Percentiles rank a stretch among this genome's conserved stretches.
Evolutionary conservation across 2,329 filamentous ascomycete genomes (phyloP).

Genomic region (Simplicillium aogashimaense): DNA sequence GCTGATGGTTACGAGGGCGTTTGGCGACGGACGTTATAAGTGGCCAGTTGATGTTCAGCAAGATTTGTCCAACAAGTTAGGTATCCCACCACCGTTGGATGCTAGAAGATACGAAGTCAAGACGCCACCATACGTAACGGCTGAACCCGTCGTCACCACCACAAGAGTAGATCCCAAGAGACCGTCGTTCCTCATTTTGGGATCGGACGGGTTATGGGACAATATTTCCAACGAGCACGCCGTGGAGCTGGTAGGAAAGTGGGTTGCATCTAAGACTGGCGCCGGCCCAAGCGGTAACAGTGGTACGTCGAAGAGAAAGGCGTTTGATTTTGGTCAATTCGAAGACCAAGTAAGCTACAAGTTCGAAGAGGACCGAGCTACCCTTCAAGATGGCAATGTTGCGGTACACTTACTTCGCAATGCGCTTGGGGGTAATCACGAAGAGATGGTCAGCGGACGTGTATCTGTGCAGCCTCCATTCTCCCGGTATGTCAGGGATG

Average conservation of each 20-base stretch:
- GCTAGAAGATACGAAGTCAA: constrained; percentile 20
- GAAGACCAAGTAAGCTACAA: too few relatives aligned
- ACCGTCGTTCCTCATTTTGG: constrained; percentile 39
- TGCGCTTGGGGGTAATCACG: constrained; percentile 65
- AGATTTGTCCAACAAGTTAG: constrained; percentile 10
- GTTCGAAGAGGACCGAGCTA: constrained; percentile 12
- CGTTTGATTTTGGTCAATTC: too few relatives aligned
- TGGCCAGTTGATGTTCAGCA: constrained; percentile 35
- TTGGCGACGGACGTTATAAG: constrained; percentile 55
- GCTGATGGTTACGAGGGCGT: constrained; percentile 45
- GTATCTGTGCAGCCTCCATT: constrained; percentile 63
- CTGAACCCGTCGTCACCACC: constrained; percentile 51
- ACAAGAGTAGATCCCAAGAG: constrained; percentile 32
- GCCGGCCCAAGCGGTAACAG: not conserved
- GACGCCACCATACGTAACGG: constrained; percentile 55
- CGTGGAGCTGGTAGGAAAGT: constrained; percentile 6
- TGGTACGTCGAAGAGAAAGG: not conserved
- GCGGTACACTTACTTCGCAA: constrained; percentile 76
- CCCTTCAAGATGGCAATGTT: constrained; percentile 70
- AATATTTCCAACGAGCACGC: constrained; percentile 8
- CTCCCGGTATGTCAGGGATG: constrained; percentile 56
- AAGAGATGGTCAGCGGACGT: constrained; percentile 63
- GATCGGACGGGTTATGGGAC: constrained; percentile 9
- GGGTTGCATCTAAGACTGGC: constrained; percentile 6
- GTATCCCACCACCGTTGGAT: too few relatives aligned